phyloP scores from a whole-genome alignment of 202 grass and related monocot genomes.

The Alloteropsis angusta region DNA sequence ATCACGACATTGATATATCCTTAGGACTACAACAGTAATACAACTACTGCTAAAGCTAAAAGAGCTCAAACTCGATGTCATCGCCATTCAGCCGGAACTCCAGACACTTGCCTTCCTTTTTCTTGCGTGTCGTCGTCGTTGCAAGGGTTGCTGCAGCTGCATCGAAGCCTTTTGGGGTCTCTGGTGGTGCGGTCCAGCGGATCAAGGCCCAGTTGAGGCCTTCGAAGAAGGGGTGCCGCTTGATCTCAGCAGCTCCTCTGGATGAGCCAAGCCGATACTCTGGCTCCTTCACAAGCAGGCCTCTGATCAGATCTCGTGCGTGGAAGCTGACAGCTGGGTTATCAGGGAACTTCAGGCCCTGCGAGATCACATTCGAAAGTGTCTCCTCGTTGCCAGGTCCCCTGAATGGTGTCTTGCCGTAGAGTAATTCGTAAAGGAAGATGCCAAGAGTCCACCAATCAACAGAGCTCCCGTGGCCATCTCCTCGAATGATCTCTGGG shows the following conservation, averaged over 20 bases:
- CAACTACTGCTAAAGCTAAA: constrained; percentile 42
- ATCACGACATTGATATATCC: constrained; percentile 33
- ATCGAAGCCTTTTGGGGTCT: constrained; percentile 49
- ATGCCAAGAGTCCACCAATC: constrained; percentile 99
- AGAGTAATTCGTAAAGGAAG: constrained; percentile 86
- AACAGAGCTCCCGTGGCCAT: constrained; percentile 92
- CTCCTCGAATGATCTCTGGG: constrained; percentile 95
- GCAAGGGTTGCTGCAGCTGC: constrained; percentile 24
- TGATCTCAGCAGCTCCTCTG: constrained; percentile 90
- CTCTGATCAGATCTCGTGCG: constrained; percentile 72
- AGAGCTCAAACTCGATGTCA: constrained; percentile 88
- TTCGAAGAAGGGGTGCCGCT: constrained; percentile 90
- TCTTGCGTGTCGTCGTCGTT: constrained; percentile 35
- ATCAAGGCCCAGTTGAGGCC: constrained; percentile 97
- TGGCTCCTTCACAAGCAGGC: constrained; percentile 82
- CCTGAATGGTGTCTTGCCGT: constrained; percentile 76
- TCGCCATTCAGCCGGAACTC: constrained; percentile 80
- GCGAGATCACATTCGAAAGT: constrained; percentile 79
- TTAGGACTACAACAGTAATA: constrained; percentile 22
- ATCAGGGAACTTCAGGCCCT: constrained; percentile 84
- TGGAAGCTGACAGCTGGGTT: constrained; percentile 65
- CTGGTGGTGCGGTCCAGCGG: constrained; percentile 64
- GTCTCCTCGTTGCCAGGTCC: constrained; percentile 87
- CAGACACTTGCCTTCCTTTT: constrained; percentile 90
- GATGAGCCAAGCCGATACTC: constrained; percentile 72